These are phyloP conservation scores for Exophiala spinifera DNA, from an alignment of 2,329 filamentous ascomycete genomes.

Conservation along the genomic window DNA sequence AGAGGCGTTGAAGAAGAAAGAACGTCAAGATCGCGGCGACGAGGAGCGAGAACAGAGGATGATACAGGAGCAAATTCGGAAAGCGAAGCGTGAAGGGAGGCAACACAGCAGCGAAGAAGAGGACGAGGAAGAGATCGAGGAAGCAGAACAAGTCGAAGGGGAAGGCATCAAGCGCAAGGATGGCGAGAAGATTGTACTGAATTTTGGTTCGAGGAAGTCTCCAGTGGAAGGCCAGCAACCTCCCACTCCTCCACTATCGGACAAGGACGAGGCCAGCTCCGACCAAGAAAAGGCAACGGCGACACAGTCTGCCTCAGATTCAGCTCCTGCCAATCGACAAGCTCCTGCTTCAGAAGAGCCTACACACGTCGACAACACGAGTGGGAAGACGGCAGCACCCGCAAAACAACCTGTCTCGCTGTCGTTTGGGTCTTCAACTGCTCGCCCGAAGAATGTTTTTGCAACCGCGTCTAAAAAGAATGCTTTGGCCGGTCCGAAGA, in stretches of 20 bases:
- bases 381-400: constrained; percentile 4
- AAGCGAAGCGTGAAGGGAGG: constrained; percentile 63
- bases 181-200: constrained; percentile 73
- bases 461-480: constrained; percentile 63
- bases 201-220: constrained; percentile 52
- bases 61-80: constrained; percentile 77
- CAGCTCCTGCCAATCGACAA: not conserved
- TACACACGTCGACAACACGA: not conserved
- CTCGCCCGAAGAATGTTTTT: constrained; percentile 76
- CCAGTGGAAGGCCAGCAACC: constrained; percentile 27
- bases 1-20: constrained; percentile 77
- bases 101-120: constrained; percentile 43
- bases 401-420: constrained; percentile 52
- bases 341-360: not conserved
- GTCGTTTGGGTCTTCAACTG: constrained; percentile 55
- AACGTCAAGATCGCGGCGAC: constrained; percentile 83
- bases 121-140: constrained; percentile 35
- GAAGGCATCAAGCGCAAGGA: constrained; percentile 55
- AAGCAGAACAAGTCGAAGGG: constrained; percentile 22
- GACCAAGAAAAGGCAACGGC: constrained; percentile 19
- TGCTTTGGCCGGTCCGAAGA: constrained; percentile 62
- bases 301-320: constrained; percentile 31
- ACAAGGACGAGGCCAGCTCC: constrained; percentile 18
- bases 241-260: constrained; percentile 28
- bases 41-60: constrained; percentile 83